Percentiles rank a stretch among this genome's conserved stretches.
Evolutionary conservation across 306 rosid genomes (phyloP).

Genomic region (Vigna mungo): DNA sequence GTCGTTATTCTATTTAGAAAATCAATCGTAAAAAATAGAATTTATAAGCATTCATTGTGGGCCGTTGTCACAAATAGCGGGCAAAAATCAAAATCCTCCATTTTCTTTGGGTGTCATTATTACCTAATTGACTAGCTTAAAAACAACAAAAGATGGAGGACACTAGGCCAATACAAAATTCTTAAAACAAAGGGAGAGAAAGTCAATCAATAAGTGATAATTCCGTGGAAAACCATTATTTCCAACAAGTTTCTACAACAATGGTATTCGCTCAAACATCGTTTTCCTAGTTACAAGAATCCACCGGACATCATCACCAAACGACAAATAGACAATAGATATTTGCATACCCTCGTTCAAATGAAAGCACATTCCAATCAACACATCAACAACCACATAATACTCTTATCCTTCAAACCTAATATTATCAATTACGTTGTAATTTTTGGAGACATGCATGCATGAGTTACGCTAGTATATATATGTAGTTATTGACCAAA

Average conservation of each 20-base stretch:
- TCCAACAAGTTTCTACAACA: background rate
- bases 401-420: background rate
- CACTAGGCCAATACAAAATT: background rate
- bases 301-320: background rate
- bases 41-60: background rate
- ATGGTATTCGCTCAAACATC: background rate
- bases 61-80: background rate
- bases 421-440: background rate
- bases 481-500: too few species aligned
- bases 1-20: background rate
- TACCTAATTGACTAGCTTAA: constrained; percentile 7
- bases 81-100: background rate
- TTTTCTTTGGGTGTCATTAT: constrained; percentile 27
- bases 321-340: background rate
- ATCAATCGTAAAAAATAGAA: too few species aligned
- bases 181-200: background rate
- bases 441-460: background rate
- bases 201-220: background rate
- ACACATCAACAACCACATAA: background rate
- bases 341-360: background rate
- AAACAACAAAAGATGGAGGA: constrained; percentile 10
- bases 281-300: background rate
- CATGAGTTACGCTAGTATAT: background rate
- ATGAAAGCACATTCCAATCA: constrained; percentile 10
- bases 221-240: background rate